phyloP scores from a whole-genome alignment of 176 grass and related monocot genomes.

The Ampelocalamus luodianensis region DNA sequence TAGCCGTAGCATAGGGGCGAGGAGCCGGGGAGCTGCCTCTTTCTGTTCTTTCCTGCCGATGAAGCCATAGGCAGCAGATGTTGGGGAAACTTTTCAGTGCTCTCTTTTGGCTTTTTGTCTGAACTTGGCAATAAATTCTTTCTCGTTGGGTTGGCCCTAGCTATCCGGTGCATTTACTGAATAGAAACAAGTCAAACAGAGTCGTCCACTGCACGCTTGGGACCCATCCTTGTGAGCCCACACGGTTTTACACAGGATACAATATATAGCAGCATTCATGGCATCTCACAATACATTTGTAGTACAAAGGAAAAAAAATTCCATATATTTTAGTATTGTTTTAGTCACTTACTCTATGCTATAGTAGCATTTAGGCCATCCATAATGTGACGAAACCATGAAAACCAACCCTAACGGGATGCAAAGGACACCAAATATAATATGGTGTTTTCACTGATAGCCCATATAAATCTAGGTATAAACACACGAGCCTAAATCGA shows the following conservation, averaged over 20 bases:
- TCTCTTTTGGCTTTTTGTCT: conserved; percentile 44
- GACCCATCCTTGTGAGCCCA: conserved; percentile 26
- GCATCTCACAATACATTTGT: no score
- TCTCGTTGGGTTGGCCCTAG: conserved; percentile 9
- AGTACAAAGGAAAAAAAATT: no score
- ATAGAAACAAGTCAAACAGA: conserved; percentile 51
- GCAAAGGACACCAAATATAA: no score
- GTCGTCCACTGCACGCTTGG: conserved; percentile 23
- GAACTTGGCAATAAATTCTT: conserved; percentile 43
- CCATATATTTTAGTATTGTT: no score
- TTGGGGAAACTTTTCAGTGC: conserved; percentile 55
- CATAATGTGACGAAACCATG: no score
- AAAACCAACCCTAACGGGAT: no score
- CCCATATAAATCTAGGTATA: no score
- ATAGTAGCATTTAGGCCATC: no score
- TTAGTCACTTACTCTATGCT: no score
- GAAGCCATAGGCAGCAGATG: conserved; percentile 42
- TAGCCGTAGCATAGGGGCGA: conserved; percentile 37
- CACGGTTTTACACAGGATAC: conserved; percentile 10
- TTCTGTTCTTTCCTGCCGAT: conserved; percentile 42
- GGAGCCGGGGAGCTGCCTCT: conserved; percentile 40
- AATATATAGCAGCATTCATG: not conserved
- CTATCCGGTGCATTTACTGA: conserved; percentile 39
- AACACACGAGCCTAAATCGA: no score
- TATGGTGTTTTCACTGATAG: no score